These are phyloP conservation scores for Candida glucosophila DNA, from an alignment of 1,139 yeast genomes.

Conservation along the genomic window DNA sequence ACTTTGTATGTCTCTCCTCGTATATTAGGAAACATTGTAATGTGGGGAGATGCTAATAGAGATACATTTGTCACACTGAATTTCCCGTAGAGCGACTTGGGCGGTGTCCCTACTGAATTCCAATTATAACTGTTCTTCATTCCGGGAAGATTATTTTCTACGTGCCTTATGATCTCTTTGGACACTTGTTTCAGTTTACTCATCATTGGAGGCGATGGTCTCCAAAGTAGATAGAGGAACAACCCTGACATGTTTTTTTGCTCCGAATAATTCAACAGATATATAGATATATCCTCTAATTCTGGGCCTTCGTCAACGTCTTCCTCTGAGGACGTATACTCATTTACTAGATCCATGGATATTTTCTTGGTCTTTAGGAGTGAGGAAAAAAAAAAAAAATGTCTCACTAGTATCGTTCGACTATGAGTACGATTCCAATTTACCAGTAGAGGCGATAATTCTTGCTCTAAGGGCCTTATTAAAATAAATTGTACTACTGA, in stretches of 20 bases:
- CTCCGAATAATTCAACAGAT: conserved; percentile 9
- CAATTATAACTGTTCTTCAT: conserved; percentile 3
- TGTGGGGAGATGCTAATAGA: conserved; percentile 4
- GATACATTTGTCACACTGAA: conserved; percentile 3
- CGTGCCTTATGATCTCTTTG: conserved; percentile 3
- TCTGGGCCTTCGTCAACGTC: conserved; percentile 5
- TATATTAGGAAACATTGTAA: conserved; percentile 6
- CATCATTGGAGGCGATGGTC: conserved; percentile 6
- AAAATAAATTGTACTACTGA: too few species aligned
- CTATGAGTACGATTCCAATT: too few species aligned
- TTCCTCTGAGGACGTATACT: conserved; percentile 5
- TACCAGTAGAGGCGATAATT: too few species aligned
- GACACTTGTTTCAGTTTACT: conserved; percentile 4
- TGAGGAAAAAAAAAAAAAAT: too few species aligned
- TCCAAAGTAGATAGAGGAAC: conserved; percentile 10
- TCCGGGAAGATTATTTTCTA: conserved; percentile 1
- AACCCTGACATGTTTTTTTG: conserved; percentile 7
- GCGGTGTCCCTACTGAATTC: conserved; percentile 4
- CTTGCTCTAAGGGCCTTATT: too few species aligned
- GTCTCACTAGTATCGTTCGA: too few species aligned
- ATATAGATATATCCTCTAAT: conserved; percentile 5
- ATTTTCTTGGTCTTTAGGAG: conserved; percentile 2
- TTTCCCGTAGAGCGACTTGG: conserved; percentile 2
- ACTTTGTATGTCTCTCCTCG: conserved; percentile 4
- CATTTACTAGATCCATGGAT: conserved; percentile 6